Evolutionary conservation across 2,329 filamentous ascomycete species (phyloP).

Genomic region (Penicillium sp.): DNA sequence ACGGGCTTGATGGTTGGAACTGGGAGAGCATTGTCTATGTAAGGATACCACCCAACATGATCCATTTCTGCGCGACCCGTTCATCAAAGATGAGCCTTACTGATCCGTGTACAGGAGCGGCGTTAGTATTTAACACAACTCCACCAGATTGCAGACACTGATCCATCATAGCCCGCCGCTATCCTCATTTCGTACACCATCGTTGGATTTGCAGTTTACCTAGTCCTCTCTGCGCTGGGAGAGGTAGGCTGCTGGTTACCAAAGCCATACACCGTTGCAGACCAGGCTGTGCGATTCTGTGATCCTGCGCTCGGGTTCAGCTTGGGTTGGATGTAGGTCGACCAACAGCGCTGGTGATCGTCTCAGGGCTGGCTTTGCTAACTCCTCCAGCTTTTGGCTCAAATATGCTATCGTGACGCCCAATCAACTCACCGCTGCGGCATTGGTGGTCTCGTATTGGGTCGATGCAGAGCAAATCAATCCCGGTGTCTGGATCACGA

Average conservation of each 20-base stretch:
- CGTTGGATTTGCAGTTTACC: constrained; percentile 61
- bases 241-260: constrained; percentile 83
- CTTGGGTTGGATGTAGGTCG: constrained; percentile 66
- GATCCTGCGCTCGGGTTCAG: constrained; percentile 79
- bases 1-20: constrained; percentile 35
- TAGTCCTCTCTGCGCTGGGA: constrained; percentile 75
- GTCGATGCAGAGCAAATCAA: constrained; percentile 65
- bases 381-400: constrained; percentile 54
- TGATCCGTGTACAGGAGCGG: constrained; percentile 25
- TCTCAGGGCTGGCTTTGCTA: not conserved
- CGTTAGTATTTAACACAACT: constrained; percentile 19
- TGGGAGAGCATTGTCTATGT: constrained; percentile 31
- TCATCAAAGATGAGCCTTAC: constrained; percentile 3
- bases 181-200: constrained; percentile 41
- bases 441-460: constrained; percentile 79
- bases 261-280: constrained; percentile 73
- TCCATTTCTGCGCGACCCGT: not conserved
- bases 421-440: constrained; percentile 77
- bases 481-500: constrained; percentile 74
- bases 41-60: constrained; percentile 4
- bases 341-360: not conserved
- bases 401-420: constrained; percentile 84
- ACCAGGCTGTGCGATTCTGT: constrained; percentile 75
- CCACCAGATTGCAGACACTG: not conserved
- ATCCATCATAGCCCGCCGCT: constrained; percentile 32